Conservation (phyloP, 805 yeast species). For the Saturnispora gosingensis region DNA sequence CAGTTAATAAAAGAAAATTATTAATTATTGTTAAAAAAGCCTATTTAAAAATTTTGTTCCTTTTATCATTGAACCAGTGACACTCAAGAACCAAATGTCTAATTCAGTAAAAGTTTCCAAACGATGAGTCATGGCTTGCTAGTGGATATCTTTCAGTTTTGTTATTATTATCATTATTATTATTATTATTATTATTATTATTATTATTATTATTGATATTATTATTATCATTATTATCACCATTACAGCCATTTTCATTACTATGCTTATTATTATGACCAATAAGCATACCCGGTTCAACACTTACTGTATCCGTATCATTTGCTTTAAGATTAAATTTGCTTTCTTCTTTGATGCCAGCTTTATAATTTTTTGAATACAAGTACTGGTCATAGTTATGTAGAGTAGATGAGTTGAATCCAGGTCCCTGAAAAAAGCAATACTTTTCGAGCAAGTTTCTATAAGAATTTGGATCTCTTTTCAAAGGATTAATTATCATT, state of each 20-base stretch:
- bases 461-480: constrained; percentile 40
- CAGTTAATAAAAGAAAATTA: neutral
- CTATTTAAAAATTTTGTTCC: neutral
- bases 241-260: constrained; percentile 4
- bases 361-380: neutral
- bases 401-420: constrained; percentile 16
- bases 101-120: constrained; percentile 4
- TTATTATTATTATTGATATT: constrained; percentile 16
- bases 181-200: neutral
- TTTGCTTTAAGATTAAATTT: constrained; percentile 9
- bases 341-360: neutral
- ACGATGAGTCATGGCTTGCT: constrained; percentile 1
- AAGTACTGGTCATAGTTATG: neutral
- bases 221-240: constrained; percentile 4
- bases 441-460: constrained; percentile 49
- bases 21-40: no score
- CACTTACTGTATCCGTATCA: neutral
- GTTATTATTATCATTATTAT: neutral
- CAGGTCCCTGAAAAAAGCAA: constrained; percentile 45
- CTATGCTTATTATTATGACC: constrained; percentile 5
- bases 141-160: neutral
- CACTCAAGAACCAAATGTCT: neutral
- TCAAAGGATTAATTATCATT: constrained; percentile 1
- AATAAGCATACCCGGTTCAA: neutral
- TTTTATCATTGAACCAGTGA: neutral